Conservation (phyloP, 2,329 filamentous ascomycete genomes). For the Emmonsiellopsis sp. region DNA sequence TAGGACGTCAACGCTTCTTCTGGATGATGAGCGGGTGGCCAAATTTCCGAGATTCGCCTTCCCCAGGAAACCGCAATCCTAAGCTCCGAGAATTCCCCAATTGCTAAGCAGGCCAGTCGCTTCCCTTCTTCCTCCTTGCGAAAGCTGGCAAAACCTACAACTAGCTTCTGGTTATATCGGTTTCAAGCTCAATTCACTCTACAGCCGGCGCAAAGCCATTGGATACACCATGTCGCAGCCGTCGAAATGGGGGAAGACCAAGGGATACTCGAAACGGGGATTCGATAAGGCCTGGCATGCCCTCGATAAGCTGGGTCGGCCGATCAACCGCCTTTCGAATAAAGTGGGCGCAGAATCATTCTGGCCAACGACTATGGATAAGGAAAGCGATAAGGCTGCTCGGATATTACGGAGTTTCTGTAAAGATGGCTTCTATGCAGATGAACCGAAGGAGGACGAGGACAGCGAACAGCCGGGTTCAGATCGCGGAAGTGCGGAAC, state of each 20-base stretch:
- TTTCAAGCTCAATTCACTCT: background rate
- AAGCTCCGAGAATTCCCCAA: background rate
- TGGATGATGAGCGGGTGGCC: background rate
- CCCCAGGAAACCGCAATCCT: background rate
- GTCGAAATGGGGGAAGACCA: slow-evolving; percentile 47
- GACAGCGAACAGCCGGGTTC: slow-evolving; percentile 20
- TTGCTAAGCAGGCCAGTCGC: background rate
- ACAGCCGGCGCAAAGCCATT: slow-evolving; percentile 1
- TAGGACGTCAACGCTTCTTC: background rate
- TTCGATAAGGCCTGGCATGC: slow-evolving; percentile 65
- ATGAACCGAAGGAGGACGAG: slow-evolving; percentile 46
- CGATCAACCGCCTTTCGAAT: slow-evolving; percentile 73
- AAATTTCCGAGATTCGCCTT: background rate
- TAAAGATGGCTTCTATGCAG: slow-evolving; percentile 62
- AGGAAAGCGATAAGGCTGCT: slow-evolving; percentile 85
- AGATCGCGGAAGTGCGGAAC: background rate
- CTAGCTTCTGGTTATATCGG: background rate
- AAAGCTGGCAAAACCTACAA: background rate
- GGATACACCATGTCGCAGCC: background rate
- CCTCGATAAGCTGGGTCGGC: slow-evolving; percentile 60
- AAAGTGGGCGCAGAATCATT: slow-evolving; percentile 74
- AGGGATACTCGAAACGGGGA: slow-evolving; percentile 49
- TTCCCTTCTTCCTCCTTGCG: background rate
- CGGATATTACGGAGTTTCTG: slow-evolving; percentile 85
- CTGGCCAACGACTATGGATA: slow-evolving; percentile 76